phyloP scores from a whole-genome alignment of 441 rosid genomes.

The Corymbia calophylla region DNA sequence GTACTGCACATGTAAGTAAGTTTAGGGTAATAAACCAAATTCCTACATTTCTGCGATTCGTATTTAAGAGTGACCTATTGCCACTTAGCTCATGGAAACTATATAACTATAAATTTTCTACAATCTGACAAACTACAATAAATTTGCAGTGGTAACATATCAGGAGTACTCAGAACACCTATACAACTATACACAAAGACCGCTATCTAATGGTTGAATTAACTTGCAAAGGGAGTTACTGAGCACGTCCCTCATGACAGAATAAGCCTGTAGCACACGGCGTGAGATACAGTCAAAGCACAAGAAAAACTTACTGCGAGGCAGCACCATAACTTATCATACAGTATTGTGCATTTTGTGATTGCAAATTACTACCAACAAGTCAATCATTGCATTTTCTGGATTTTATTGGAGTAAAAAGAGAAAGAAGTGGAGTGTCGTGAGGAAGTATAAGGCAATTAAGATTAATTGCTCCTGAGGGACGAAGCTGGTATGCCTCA shows the following conservation, averaged over 20 bases:
- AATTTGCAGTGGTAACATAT: not conserved
- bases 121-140: not conserved
- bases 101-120: not conserved
- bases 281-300: not conserved
- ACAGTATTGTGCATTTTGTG: not conserved
- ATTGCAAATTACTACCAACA: not conserved
- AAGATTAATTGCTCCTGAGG: not conserved
- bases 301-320: not conserved
- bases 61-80: not conserved
- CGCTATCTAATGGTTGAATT: not conserved
- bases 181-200: not conserved
- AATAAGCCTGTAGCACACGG: not conserved
- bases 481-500: conserved; percentile 17
- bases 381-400: not conserved
- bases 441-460: not conserved
- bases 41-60: not conserved
- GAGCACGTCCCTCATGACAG: not conserved
- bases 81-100: not conserved
- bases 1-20: conserved; percentile 51
- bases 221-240: not conserved
- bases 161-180: not conserved
- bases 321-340: not conserved
- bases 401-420: not conserved
- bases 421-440: not conserved
- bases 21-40: not conserved